Evolutionary conservation across 306 rosid species (phyloP).

Genomic region (Amphicarpaea edgeworthii): DNA sequence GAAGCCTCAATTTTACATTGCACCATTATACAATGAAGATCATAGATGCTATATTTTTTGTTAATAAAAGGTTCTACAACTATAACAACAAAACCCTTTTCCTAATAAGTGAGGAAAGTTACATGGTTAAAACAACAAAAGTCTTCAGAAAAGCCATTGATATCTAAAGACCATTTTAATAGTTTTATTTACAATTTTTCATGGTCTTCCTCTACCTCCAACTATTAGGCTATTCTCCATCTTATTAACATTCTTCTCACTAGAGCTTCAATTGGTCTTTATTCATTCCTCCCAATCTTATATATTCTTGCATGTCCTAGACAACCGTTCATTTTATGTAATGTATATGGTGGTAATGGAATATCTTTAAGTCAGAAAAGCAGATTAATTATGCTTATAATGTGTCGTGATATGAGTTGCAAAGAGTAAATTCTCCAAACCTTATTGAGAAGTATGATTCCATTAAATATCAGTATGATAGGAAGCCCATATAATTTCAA

Average conservation of each 20-base stretch:
- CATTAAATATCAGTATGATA: slow-evolving; percentile 1
- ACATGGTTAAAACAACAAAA: background rate
- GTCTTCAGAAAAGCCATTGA: background rate
- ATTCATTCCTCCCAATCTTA: background rate
- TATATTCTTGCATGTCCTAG: background rate
- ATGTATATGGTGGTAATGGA: background rate
- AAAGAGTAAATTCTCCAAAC: background rate
- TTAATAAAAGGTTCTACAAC: background rate
- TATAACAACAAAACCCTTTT: background rate
- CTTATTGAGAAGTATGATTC: background rate
- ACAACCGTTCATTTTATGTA: background rate
- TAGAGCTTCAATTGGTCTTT: background rate
- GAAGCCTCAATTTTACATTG: slow-evolving; percentile 13
- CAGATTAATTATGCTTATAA: background rate
- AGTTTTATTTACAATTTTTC: background rate
- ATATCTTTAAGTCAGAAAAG: background rate
- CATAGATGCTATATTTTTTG: background rate
- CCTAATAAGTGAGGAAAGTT: background rate
- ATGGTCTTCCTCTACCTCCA: background rate
- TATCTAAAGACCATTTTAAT: background rate
- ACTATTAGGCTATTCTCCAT: background rate
- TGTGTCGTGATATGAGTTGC: background rate
- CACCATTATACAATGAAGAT: slow-evolving; percentile 9
- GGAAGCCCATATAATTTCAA: slow-evolving; percentile 18
- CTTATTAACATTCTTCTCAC: background rate